Base-by-base conservation (phyloP, 2,329 filamentous ascomycete species). In the Cladosporium cucumerinum region DNA sequence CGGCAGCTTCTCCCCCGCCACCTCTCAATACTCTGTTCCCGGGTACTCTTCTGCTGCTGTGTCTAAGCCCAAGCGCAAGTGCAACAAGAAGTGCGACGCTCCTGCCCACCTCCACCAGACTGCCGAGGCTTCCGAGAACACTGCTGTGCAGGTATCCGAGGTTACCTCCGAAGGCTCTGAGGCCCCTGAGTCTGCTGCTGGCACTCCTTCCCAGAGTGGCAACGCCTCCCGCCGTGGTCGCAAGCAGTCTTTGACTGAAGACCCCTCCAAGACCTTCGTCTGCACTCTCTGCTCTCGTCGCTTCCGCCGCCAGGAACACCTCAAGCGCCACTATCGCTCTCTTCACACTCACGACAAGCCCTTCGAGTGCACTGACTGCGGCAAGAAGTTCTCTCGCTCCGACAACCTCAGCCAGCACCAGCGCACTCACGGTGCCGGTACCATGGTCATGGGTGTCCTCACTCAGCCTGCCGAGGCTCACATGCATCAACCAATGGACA, bases 331-430 rank as follows among this genome's bases (percentile, higher is more conserved):
- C 84, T 97, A 97, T 84, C 89, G 95, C 72, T 98, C 95, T 65
- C 92, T 99, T 57, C 95, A 99, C 84, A 99, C 95, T 1, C 90
- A 96, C 76, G 95, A 98, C 78, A 99, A 98, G 88, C 95, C 95
- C 5, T 99, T 98, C 74, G 92, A 96, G 82, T 99, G 95, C 84
- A 87, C 88, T 70, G 94, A 99, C 82, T 99, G 95, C 75, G 94
- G 95, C 73, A 99, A 99, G 89, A 97, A 96, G 84, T 99, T 98
- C 82, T 98, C 94, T 23, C 90, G 95, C 73, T 96, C 92, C 72
- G 95, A 99, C 81, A 99, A 99, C 83, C 86, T 99, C 18, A 91
- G 93, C 26, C 95, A 99, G 81, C 95, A 99, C 77, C 89, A 95
- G 69, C 88, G 95, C 68, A 99, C 95, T 5, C 95, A 99, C 75